A percentile compares a stretch with the other conserved stretches of the same genome.
phyloP scores from a whole-genome alignment of 2,329 filamentous ascomycete genomes.

The Diplodia corticola region DNA sequence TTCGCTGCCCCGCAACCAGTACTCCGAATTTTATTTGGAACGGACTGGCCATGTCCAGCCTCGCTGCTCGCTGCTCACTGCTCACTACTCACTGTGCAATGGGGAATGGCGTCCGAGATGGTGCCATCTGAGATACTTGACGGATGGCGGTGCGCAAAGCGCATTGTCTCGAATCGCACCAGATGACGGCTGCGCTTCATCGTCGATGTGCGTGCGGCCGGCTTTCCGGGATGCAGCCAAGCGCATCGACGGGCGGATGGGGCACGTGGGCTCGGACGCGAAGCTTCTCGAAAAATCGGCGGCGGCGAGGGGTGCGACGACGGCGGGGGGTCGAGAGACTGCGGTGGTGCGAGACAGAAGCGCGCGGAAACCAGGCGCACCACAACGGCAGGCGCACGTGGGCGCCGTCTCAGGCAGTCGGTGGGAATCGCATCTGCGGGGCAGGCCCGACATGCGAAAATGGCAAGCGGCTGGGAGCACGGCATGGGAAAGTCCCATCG shows the following conservation, averaged over 20 bases:
- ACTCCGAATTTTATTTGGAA: background rate
- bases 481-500: slow-evolving; percentile 10
- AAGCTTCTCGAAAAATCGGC: slow-evolving; percentile 6
- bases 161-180: background rate
- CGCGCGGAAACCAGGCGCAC: background rate
- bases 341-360: background rate
- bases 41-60: background rate
- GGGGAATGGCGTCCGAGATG: too few species aligned
- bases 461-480: background rate
- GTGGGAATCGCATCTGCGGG: slow-evolving; percentile 8
- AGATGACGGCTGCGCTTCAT: background rate
- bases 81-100: too few species aligned
- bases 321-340: background rate
- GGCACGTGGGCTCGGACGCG: background rate
- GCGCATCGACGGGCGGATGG: background rate
- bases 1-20: background rate
- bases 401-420: background rate
- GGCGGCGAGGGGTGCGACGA: background rate
- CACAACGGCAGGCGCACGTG: slow-evolving; percentile 1
- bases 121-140: too few species aligned
- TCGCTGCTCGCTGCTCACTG: too few species aligned
- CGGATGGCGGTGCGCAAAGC: background rate
- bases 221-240: background rate
- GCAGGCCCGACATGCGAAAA: background rate
- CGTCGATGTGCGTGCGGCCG: background rate